A percentile compares a stretch with the other conserved stretches of the same genome.
phyloP scores from a whole-genome alignment of 331 rosid genomes.

The Acacia concinna region DNA sequence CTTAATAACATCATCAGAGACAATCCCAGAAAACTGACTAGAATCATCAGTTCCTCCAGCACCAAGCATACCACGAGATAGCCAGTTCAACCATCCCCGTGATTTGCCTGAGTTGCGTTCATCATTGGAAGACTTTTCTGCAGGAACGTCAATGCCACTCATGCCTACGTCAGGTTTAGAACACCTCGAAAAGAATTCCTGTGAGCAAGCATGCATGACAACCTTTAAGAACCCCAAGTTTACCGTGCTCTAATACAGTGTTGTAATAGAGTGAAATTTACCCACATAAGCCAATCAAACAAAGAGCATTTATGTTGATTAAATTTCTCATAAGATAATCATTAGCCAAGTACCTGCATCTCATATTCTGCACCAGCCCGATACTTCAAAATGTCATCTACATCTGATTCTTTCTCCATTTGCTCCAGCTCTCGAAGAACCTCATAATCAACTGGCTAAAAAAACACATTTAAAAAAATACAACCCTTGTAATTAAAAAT shows the following conservation, averaged over 20 bases:
- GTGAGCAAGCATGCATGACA: slow-evolving; percentile 18
- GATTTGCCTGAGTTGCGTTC: slow-evolving; percentile 60
- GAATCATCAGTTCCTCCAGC: slow-evolving; percentile 98
- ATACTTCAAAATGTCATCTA: slow-evolving; percentile 83
- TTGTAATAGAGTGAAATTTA: not conserved
- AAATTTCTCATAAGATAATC: slow-evolving; percentile 25
- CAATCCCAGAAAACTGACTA: slow-evolving; percentile 93
- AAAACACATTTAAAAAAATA: slow-evolving; percentile 26
- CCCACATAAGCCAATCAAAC: slow-evolving; percentile 14
- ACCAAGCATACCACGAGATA: slow-evolving; percentile 97
- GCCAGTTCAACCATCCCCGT: slow-evolving; percentile 95
- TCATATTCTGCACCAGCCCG: slow-evolving; percentile 79
- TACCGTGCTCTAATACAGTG: slow-evolving; percentile 8
- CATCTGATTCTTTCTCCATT: slow-evolving; percentile 87
- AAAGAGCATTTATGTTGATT: not conserved
- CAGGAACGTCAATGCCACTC: slow-evolving; percentile 33
- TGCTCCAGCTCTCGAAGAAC: slow-evolving; percentile 71
- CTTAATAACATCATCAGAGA: slow-evolving; percentile 88
- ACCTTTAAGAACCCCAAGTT: slow-evolving; percentile 21
- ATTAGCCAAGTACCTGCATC: slow-evolving; percentile 60
- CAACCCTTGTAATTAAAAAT: not conserved
- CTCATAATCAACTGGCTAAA: slow-evolving; percentile 70
- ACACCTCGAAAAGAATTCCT: slow-evolving; percentile 60
- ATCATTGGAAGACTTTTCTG: slow-evolving; percentile 59
- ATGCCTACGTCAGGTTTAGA: slow-evolving; percentile 41